phyloP scores from a whole-genome alignment of 1,139 yeast genomes.

The Zygoascus hellenicus region DNA sequence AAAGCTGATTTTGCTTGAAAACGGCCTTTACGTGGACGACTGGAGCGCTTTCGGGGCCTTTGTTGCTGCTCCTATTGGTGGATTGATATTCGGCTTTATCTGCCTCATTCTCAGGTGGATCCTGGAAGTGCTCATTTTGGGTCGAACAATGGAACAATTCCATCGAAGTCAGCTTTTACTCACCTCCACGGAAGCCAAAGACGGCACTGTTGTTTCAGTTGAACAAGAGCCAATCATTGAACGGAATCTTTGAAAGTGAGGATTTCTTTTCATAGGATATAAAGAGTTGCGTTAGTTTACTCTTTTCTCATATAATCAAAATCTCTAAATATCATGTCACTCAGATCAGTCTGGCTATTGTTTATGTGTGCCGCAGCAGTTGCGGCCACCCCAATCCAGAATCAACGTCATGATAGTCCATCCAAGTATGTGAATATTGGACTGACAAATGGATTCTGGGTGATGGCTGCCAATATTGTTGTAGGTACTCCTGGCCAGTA shows the following conservation, averaged over 20 bases:
- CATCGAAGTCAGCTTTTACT: neutral
- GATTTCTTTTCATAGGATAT: too few relatives aligned
- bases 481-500: constrained; percentile 27
- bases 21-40: constrained; percentile 76
- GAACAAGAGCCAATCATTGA: too few relatives aligned
- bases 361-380: neutral
- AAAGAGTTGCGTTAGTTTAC: too few relatives aligned
- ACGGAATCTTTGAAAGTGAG: too few relatives aligned
- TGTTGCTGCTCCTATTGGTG: constrained; percentile 84
- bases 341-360: neutral
- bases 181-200: too few relatives aligned
- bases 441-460: constrained; percentile 9
- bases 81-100: constrained; percentile 52
- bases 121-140: constrained; percentile 17
- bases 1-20: constrained; percentile 60
- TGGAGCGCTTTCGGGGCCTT: constrained; percentile 97
- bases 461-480: constrained; percentile 17
- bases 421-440: constrained; percentile 8
- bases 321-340: too few relatives aligned
- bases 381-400: neutral
- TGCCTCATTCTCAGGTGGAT: constrained; percentile 49
- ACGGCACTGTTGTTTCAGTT: too few relatives aligned
- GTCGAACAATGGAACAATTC: constrained; percentile 10
- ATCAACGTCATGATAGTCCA: neutral
- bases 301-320: too few relatives aligned